A percentile compares a stretch with the other conserved stretches of the same genome.
Evolutionary conservation across 805 yeast species (phyloP).

Genomic region (Candida silvicultrix): DNA sequence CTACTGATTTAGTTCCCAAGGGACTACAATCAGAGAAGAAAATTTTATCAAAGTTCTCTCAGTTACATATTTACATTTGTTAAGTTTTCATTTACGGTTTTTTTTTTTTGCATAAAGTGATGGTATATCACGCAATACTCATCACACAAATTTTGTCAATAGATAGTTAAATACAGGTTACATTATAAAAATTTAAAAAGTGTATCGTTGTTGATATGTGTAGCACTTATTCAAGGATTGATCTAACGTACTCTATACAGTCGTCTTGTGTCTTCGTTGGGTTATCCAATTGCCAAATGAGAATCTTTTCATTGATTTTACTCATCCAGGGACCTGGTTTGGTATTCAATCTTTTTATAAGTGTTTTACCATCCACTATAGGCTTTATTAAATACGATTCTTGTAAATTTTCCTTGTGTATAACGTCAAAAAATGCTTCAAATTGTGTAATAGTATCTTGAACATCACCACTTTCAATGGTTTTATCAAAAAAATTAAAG

Average conservation of each 20-base stretch:
- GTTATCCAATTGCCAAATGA: slow-evolving; percentile 75
- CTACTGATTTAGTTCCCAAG: too few relatives aligned
- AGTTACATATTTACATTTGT: background rate
- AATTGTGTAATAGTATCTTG: slow-evolving; percentile 5
- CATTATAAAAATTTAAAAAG: background rate
- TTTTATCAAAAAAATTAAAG: slow-evolving; percentile 17
- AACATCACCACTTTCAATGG: slow-evolving; percentile 2
- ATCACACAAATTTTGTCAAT: too few relatives aligned
- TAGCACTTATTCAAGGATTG: slow-evolving; percentile 10
- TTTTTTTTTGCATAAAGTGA: background rate
- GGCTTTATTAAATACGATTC: slow-evolving; percentile 49
- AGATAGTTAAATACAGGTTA: background rate
- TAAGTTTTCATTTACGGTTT: background rate
- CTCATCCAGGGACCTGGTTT: slow-evolving; percentile 91
- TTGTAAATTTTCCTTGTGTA: slow-evolving; percentile 9
- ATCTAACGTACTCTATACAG: slow-evolving; percentile 37
- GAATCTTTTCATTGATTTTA: slow-evolving; percentile 42
- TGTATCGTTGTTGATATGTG: too few relatives aligned
- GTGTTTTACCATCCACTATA: slow-evolving; percentile 68
- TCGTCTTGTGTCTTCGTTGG: slow-evolving; percentile 51
- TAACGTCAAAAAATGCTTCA: slow-evolving; percentile 10
- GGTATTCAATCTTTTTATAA: slow-evolving; percentile 41
- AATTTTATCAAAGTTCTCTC: too few relatives aligned
- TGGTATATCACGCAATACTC: too few relatives aligned
- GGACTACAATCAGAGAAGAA: too few relatives aligned